These are phyloP conservation scores for maize (Zea mays) DNA, from an alignment of 176 grass and related monocot species.

Conservation along the genomic window DNA sequence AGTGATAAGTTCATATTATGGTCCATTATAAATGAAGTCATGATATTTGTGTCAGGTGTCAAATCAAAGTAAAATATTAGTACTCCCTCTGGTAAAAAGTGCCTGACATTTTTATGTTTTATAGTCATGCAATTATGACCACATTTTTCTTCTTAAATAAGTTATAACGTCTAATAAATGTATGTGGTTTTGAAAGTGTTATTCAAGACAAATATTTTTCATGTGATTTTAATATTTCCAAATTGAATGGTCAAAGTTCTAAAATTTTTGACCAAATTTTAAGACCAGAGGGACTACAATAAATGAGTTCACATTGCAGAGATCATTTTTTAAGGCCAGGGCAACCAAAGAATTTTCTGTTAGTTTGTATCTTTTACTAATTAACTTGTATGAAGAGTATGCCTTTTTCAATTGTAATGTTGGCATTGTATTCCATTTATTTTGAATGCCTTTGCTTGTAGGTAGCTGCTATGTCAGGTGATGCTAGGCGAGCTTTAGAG, in stretches of 20 bases:
- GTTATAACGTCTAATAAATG: not conserved
- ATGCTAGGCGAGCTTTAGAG: conserved; percentile 93
- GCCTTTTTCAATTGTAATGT: conserved; percentile 18
- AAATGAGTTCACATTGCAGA: not conserved
- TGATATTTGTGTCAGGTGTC: not conserved
- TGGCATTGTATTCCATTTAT: not conserved
- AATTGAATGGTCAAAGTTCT: not conserved
- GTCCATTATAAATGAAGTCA: not conserved
- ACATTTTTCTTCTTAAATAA: not conserved
- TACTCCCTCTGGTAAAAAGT: not conserved
- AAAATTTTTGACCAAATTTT: not conserved
- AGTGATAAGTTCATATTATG: not conserved
- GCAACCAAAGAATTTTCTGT: not conserved
- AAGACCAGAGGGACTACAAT: not conserved
- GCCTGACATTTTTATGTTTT: not conserved
- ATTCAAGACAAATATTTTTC: not conserved
- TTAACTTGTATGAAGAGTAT: conserved; percentile 16
- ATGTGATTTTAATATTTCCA: not conserved
- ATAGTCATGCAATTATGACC: not conserved
- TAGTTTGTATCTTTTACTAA: too few relatives aligned
- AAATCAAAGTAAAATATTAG: not conserved
- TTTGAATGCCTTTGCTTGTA: conserved; percentile 44
- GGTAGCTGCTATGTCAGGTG: conserved; percentile 98
- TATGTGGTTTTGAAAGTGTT: not conserved
- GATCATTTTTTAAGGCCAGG: not conserved